Evolutionary conservation across 805 yeast species (phyloP).

Genomic region (Blastobotrys americana): DNA sequence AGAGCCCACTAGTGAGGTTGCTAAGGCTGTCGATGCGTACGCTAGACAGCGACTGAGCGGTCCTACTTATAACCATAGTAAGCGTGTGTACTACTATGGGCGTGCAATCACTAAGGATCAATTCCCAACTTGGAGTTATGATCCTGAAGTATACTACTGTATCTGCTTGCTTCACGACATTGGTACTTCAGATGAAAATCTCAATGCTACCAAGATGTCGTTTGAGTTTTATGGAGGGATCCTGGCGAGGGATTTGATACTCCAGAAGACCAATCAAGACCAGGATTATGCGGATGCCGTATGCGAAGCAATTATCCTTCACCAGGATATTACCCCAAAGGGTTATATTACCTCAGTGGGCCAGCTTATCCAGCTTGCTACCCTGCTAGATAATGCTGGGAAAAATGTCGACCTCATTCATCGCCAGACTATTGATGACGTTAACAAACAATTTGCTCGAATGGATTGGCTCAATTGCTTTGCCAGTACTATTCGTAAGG

Average conservation of each 20-base stretch:
- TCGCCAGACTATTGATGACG: conserved; percentile 16
- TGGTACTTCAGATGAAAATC: conserved; percentile 18
- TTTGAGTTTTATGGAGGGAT: conserved; percentile 23
- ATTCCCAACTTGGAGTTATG: conserved; percentile 18
- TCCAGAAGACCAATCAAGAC: conserved; percentile 8
- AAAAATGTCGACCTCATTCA: conserved; percentile 11
- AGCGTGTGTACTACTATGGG: conserved; percentile 15
- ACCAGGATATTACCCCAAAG: conserved; percentile 18
- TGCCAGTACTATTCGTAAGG: conserved; percentile 15
- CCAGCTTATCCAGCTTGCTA: conserved; percentile 18
- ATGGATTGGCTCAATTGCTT: conserved; percentile 21
- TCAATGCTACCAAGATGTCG: conserved; percentile 17
- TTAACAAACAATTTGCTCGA: conserved; percentile 16
- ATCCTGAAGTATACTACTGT: conserved; percentile 15
- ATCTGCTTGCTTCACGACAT: conserved; percentile 20
- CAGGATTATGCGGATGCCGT: conserved; percentile 21
- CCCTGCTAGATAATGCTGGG: conserved; percentile 18
- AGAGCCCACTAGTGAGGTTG: not conserved
- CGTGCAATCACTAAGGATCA: conserved; percentile 15
- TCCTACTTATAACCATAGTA: conserved; percentile 15
- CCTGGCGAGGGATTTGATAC: conserved; percentile 17
- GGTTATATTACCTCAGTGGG: conserved; percentile 20
- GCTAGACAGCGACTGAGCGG: conserved; percentile 11
- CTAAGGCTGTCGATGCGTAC: not conserved
- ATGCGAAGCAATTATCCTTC: conserved; percentile 20